A percentile compares a stretch with the other conserved stretches of the same genome.
These are phyloP conservation scores for Entamoeba dispar DNA, from an alignment of 208 protist species.

Conservation along the genomic window DNA sequence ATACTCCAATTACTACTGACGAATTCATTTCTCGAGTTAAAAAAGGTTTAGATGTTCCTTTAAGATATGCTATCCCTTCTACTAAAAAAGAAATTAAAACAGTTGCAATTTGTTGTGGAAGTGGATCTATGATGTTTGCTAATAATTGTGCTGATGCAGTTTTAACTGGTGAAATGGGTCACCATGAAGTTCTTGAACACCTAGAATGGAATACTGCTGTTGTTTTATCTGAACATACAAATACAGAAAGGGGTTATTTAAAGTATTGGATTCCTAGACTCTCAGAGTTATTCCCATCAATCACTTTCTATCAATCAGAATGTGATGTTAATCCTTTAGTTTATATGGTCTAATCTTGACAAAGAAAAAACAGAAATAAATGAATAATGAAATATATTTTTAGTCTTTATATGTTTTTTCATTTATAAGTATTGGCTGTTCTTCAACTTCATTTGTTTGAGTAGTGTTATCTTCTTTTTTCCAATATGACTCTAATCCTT, in stretches of 20 bases:
- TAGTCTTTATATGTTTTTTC: not conserved
- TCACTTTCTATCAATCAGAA: not conserved
- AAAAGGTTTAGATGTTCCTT: not conserved
- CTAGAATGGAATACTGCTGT: not conserved
- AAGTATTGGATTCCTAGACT: not conserved
- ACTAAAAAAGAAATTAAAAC: not conserved
- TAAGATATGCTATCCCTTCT: not conserved
- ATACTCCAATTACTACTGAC: not conserved
- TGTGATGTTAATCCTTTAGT: not conserved
- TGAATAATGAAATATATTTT: no score
- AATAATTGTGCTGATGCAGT: not conserved
- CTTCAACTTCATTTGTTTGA: not conserved
- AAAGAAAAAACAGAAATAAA: no score
- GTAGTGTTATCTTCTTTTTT: not conserved
- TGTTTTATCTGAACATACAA: not conserved
- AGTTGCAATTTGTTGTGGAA: not conserved
- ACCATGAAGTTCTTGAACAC: not conserved
- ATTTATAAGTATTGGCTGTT: not conserved
- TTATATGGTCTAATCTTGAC: not conserved
- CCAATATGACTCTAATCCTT: not conserved
- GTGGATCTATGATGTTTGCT: not conserved
- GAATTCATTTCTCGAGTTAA: not conserved
- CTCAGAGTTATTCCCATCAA: not conserved
- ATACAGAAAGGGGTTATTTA: not conserved
- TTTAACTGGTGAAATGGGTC: not conserved